Evolutionary conservation across 2,329 filamentous ascomycete genomes (phyloP), one percentile per base, ranked within the genome.

Genomic region (Zymoseptoria passerinii): DNA sequence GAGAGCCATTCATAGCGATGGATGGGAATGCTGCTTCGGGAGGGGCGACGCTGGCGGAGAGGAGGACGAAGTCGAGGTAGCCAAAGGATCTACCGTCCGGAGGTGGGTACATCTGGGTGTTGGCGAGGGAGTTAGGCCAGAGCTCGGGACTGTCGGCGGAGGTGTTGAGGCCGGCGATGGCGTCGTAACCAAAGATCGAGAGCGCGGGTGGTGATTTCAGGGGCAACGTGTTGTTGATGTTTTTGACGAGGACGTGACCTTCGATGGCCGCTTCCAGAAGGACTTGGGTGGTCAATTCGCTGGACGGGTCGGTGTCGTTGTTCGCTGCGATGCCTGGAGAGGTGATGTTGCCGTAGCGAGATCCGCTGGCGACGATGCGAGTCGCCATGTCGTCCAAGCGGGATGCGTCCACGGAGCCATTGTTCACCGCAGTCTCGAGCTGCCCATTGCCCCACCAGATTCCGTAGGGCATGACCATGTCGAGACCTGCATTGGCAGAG

Each of bases 211-310:
- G 76, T 8, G 62, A 69, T 7, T 75, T 74, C 0, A 87, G 69
- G 0, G 83, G 83, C 1, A 86, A 74, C 0, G 81, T 73, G 8
- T 75, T 75, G 50, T 81, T 79, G 28, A 67, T 72, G 67, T 87
- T 86, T 68, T 86, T 86, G 28, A 86, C 75, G 0, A 86, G 75
- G 2, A 86, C 83, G 52, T 85, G 82, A 5, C 84, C 82, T 61
- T 85, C 82, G 1, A 84, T 72, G 0, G 82, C 83, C 1, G 80
- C 79, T 13, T 82, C 74, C 0, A 84, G 65, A 0, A 84, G 67
- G 0, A 78, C 75, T 0, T 75, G 70, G 1, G 77, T 76, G 8
- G 78, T 75, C 4, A 75, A 71, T 13, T 75, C 66, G 66, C 84
- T 78, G 10, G 80, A 74, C 6, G 78, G 83, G 62, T 85, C 79